phyloP scores from a whole-genome alignment of 768 basidiomycete species.

The Amanita rubescens region DNA sequence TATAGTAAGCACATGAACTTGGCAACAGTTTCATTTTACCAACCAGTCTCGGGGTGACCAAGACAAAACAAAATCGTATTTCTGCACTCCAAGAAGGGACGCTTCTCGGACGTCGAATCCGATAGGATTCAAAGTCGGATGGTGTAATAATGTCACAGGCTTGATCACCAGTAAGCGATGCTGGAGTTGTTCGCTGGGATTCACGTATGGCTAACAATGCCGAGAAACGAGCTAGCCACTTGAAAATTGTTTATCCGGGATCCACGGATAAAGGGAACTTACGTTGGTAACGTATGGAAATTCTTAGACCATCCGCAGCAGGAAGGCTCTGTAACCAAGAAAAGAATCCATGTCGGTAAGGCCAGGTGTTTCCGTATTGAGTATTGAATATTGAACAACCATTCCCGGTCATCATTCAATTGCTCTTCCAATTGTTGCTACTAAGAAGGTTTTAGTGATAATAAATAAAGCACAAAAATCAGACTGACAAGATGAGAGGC shows the following conservation, averaged over 20 bases:
- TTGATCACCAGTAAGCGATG: constrained; percentile 28
- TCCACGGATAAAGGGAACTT: constrained; percentile 8
- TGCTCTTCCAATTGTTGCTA: constrained; percentile 33
- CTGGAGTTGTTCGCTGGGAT: constrained; percentile 17
- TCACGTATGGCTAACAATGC: constrained; percentile 24
- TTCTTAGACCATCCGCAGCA: constrained; percentile 23
- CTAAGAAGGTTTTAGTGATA: neutral
- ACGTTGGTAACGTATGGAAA: constrained; percentile 39
- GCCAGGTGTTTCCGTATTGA: constrained; percentile 43
- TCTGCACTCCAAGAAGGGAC: constrained; percentile 30
- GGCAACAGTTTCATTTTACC: neutral
- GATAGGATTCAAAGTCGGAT: constrained; percentile 29
- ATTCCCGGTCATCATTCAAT: constrained; percentile 45
- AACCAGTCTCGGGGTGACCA: constrained; percentile 44
- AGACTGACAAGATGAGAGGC: constrained; percentile 39
- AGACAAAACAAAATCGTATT: constrained; percentile 31
- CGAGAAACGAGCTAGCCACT: constrained; percentile 44
- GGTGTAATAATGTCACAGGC: constrained; percentile 36
- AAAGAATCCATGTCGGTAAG: constrained; percentile 46
- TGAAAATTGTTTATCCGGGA: constrained; percentile 2
- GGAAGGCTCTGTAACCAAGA: constrained; percentile 35
- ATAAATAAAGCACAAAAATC: neutral
- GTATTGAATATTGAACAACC: too few species aligned
- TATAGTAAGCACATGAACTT: constrained; percentile 10
- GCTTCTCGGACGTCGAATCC: constrained; percentile 43